phyloP scores from a whole-genome alignment of 176 grass and related monocot genomes.

The Stipa capillata region DNA sequence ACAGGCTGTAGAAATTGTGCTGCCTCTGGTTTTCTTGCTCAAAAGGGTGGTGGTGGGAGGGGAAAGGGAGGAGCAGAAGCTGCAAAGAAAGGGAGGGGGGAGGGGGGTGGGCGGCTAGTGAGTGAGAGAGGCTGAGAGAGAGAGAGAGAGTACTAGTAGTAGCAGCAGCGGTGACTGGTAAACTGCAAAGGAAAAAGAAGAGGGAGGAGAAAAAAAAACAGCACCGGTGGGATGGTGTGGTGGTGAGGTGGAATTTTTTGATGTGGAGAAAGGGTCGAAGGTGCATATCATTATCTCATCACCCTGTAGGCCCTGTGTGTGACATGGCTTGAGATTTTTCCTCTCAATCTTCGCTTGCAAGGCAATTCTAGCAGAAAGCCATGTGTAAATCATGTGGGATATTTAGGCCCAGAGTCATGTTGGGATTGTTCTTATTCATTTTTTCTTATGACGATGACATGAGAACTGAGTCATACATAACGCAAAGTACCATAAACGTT shows the following conservation, averaged over 20 bases:
- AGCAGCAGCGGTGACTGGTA: constrained; percentile 15
- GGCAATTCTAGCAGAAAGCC: neutral
- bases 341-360: neutral
- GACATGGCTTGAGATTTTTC: neutral
- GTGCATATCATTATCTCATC: constrained; percentile 48
- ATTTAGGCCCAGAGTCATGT: neutral
- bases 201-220: neutral
- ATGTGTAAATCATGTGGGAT: neutral
- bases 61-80: neutral
- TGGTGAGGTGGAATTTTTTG: neutral
- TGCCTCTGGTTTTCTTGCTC: neutral
- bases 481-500: neutral
- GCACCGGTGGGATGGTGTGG: neutral
- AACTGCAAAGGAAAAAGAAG: neutral
- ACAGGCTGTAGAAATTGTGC: neutral
- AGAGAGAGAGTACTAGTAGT: neutral
- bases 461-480: neutral
- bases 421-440: too few species aligned
- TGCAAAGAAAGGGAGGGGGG: neutral
- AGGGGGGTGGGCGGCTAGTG: neutral
- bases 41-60: neutral
- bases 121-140: too few species aligned
- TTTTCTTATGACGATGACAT: neutral
- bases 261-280: neutral
- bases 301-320: neutral